These are phyloP conservation scores for Prunus mongolica DNA, from an alignment of 306 rosid species.

Conservation along the genomic window DNA sequence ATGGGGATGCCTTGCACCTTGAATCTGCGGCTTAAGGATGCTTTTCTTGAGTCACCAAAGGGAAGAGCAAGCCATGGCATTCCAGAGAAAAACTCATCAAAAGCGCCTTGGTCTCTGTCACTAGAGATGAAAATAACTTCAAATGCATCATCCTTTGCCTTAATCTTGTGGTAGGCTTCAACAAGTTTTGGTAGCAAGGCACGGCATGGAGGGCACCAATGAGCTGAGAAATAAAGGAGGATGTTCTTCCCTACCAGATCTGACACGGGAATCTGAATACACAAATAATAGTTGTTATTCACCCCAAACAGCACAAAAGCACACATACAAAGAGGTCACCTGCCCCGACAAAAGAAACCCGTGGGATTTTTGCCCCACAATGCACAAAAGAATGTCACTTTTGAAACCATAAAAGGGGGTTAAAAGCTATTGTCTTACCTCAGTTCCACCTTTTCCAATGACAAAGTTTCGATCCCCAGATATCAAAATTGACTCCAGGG, in stretches of 20 bases:
- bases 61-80: constrained; percentile 96
- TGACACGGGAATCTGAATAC: constrained; percentile 55
- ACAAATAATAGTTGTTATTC: not conserved
- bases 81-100: constrained; percentile 50
- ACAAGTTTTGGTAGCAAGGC: constrained; percentile 67
- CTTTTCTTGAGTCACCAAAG: constrained; percentile 65
- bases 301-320: not conserved
- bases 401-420: not conserved
- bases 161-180: constrained; percentile 57
- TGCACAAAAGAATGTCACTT: not conserved
- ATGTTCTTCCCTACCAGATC: constrained; percentile 63
- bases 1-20: constrained; percentile 60
- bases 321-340: not conserved
- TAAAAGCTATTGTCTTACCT: constrained; percentile 36
- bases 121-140: constrained; percentile 76
- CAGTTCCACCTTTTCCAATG: constrained; percentile 38
- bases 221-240: constrained; percentile 83
- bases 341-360: not conserved
- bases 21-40: constrained; percentile 46
- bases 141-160: constrained; percentile 48
- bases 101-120: constrained; percentile 57
- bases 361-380: not conserved
- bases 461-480: constrained; percentile 48
- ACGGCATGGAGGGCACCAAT: constrained; percentile 80
- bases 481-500: constrained; percentile 59